Evolutionary conservation across 2,329 filamentous ascomycete genomes (phyloP), one percentile per base, ranked within the genome.

Genomic region (Fusarium duplospermum): DNA sequence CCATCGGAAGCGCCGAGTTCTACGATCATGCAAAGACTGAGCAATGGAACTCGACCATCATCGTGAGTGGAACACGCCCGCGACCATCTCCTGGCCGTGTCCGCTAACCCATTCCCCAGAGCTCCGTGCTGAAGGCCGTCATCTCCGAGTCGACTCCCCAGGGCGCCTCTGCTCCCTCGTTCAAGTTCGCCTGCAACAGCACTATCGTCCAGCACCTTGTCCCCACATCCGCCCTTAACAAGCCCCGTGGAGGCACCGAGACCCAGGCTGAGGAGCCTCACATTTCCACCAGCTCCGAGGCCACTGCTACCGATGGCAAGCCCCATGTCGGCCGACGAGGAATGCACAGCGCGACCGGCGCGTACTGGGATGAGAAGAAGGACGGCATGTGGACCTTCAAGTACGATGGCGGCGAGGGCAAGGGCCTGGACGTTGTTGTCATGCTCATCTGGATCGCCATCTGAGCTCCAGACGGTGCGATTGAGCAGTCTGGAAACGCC

Each of bases 141-240:
- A 94, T 96, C 83, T 91, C 92, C 76, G 93, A 95, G 81, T 91
- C 92, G 60, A 90, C 89, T 20, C 88, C 90, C 20, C 82, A 87
- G 57, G 84, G 87, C 71, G 86, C 87, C 70, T 84, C 87, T 31
- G 86, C 89, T 29, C 92, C 93, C 6, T 84, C 87, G 18, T 98
- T 92, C 90, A 98, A 98, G 85, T 98, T 96, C 86, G 94, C 95
- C 77, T 95, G 97, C 86, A 98, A 98, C 89, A 97, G 94, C 87
- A 98, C 96, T 76, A 98, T 98, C 81, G 97, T 98, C 77, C 96
- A 99, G 87, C 96, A 98, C 86, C 88, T 96, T 36, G 90, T 93
- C 22, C 90, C 92, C 64, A 92, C 90, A 14, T 89, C 90, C 33
- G 86, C 89, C 65, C 85, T 91, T 60, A 92, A 90, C 84, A 91